Evolutionary conservation across 2,329 filamentous ascomycete species (phyloP).

Genomic region (Stachybotrys echinatus): DNA sequence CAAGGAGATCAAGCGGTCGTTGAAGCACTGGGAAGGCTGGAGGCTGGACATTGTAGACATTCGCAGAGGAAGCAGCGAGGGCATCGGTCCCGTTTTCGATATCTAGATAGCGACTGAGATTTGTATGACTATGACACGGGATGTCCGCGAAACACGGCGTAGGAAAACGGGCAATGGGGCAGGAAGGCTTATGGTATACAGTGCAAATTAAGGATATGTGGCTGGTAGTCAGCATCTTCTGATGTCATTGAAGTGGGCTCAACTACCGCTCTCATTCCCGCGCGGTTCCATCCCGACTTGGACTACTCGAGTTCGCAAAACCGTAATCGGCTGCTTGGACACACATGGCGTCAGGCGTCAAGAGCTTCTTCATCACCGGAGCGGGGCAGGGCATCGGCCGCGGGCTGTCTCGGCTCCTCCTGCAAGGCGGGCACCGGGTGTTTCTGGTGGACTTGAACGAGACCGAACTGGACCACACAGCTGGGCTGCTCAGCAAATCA

Average conservation of each 20-base stretch:
- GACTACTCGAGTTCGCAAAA: too few relatives aligned
- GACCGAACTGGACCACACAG: constrained; percentile 29
- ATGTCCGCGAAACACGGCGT: not conserved
- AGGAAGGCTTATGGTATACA: too few relatives aligned
- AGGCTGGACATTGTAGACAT: constrained; percentile 60
- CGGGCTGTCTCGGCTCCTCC: constrained; percentile 21
- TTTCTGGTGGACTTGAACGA: constrained; percentile 31
- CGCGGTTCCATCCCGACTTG: not conserved
- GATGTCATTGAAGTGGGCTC: not conserved
- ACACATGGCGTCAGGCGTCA: not conserved
- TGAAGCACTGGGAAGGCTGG: constrained; percentile 66
- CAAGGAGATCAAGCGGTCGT: constrained; percentile 56
- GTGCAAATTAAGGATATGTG: too few relatives aligned
- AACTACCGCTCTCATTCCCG: not conserved
- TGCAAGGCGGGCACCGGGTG: constrained; percentile 31
- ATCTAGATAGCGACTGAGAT: constrained; percentile 32
- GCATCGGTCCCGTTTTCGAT: constrained; percentile 60
- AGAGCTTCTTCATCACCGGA: constrained; percentile 16
- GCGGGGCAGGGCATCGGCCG: constrained; percentile 15
- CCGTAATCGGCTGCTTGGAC: too few relatives aligned
- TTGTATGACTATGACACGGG: constrained; percentile 1
- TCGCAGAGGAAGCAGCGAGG: constrained; percentile 51
- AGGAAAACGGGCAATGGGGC: not conserved
- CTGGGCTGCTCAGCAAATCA: constrained; percentile 12
- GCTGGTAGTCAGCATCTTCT: not conserved